Conservation (phyloP, 306 rosid genomes). For the Castanopsis chinensis region DNA sequence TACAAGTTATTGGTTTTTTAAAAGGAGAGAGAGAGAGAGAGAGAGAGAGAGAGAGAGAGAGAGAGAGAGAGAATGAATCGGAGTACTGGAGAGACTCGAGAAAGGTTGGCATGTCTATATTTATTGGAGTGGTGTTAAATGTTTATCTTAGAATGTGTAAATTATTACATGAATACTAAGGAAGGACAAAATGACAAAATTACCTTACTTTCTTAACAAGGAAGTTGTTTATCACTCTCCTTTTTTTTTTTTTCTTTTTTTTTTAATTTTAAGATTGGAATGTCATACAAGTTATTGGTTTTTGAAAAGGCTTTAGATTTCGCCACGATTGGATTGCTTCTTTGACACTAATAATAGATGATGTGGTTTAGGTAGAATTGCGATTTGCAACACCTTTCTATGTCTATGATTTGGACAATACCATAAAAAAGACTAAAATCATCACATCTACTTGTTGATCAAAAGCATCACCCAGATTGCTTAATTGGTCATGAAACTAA, state of each 20-base stretch:
- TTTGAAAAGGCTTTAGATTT: not conserved
- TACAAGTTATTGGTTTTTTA: constrained; percentile 1
- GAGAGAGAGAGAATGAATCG: not conserved
- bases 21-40: not conserved
- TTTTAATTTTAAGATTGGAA: constrained; percentile 10
- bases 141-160: not conserved
- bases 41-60: not conserved
- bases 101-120: constrained; percentile 6
- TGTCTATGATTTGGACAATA: too few species aligned
- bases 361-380: too few species aligned
- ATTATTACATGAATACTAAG: constrained; percentile 15
- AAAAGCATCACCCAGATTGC: too few species aligned
- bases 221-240: too few species aligned
- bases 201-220: not conserved
- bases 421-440: too few species aligned
- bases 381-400: too few species aligned
- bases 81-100: not conserved
- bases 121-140: constrained; percentile 20
- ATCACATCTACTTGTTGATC: too few species aligned
- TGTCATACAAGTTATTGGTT: constrained; percentile 4
- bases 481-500: too few species aligned
- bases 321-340: too few species aligned
- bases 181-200: not conserved
- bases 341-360: too few species aligned
- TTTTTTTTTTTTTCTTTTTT: too few species aligned